Base-by-base conservation (phyloP, 345 rosid genomes). In the Hibiscus trionum region DNA sequence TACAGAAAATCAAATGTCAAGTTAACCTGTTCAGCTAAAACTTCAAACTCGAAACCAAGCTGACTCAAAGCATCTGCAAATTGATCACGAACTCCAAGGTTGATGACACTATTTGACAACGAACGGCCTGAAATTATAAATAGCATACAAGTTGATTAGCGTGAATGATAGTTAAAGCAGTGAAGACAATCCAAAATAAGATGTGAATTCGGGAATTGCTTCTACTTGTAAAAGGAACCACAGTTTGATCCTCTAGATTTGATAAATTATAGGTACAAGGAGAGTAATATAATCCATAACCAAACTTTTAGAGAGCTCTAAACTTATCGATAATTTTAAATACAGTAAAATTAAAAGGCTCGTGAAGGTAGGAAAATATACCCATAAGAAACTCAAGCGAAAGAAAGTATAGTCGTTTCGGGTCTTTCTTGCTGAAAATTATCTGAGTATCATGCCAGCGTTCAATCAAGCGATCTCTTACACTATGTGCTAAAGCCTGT, bases 381-480 rank as follows among this genome's bases (percentile, higher is more conserved):
- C 87, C 87, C 84, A 81, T 84, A 61, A 84, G 84, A 79, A 68
- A 84, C 85, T 84, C 87, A 4, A 84, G 82, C 10, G 87, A 84
- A 44, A 84, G 81, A 72, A 81, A 84, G 71, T 84, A 84, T 35
- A 84, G 33, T 75, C 87, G 83, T 80, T 81, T 84, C 11, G 87
- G 87, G 53, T 81, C 85, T 76, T 77, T 79, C 75, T 67, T 77
- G 78, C 81, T 77, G 80, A 84, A 84, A 70, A 77, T 52, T 14
- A 79, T 66, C 75, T 79, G 87, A 31, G 85, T 84, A 71, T 84
- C 85, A 79, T 81, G 87, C 81, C 84, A 81, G 8, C 87, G 73
- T 61, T 84, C 84, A 73, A 84, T 77, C 83, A 84, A 73, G 75
- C 85, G 77, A 62, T 81, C 87, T 72, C 83, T 75, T 49, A 84